Evolutionary conservation across 2,329 filamentous ascomycete genomes (phyloP).

Genomic region (Byssoonygena ceratinophila): DNA sequence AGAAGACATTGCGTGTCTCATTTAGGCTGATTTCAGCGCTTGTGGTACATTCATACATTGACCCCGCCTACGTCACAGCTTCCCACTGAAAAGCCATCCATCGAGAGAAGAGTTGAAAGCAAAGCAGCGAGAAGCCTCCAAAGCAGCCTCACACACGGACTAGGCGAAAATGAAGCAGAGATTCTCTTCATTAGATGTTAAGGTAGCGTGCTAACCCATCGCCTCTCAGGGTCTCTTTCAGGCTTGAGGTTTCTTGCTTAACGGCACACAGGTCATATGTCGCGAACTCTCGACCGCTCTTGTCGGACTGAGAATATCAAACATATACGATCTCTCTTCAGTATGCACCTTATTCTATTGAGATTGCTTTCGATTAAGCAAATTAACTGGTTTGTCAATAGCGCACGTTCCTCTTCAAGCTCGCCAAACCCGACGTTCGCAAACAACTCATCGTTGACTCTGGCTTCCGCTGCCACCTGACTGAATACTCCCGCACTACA

Average conservation of each 20-base stretch:
- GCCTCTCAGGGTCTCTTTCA: neutral
- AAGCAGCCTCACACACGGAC: neutral
- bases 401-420: slow-evolving; percentile 91
- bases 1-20: no score
- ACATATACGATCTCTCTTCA: slow-evolving; percentile 91
- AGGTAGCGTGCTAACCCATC: slow-evolving; percentile 31
- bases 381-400: slow-evolving; percentile 19
- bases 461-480: slow-evolving; percentile 91
- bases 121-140: neutral
- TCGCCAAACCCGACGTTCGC: slow-evolving; percentile 78
- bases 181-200: slow-evolving; percentile 49
- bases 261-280: slow-evolving; percentile 63
- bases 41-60: no score
- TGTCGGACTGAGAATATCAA: slow-evolving; percentile 69
- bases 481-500: slow-evolving; percentile 77
- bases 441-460: slow-evolving; percentile 88
- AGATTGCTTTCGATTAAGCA: neutral
- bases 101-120: no score
- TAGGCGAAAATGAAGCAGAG: slow-evolving; percentile 46
- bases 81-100: no score
- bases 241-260: neutral
- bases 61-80: slow-evolving; percentile 21
- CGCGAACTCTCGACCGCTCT: slow-evolving; percentile 77
- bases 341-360: slow-evolving; percentile 29
- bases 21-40: neutral